Evolutionary conservation across 257 asterid genomes (phyloP).

Genomic region (Ligustrum vulgare): DNA sequence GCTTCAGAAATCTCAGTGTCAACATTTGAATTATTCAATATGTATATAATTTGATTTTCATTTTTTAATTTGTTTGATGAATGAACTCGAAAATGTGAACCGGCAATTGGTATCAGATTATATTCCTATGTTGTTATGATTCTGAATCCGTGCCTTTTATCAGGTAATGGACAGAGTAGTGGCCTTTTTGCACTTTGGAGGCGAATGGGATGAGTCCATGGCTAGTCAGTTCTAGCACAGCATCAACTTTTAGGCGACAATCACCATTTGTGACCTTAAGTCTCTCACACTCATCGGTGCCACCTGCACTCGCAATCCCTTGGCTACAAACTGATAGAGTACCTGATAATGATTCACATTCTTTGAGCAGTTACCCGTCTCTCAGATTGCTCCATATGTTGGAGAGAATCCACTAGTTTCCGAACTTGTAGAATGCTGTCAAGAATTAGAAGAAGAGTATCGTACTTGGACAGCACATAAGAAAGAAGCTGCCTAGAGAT

Average conservation of each 20-base stretch:
- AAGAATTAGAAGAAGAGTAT: slow-evolving; percentile 41
- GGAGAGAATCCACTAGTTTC: slow-evolving; percentile 32
- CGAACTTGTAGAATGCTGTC: slow-evolving; percentile 45
- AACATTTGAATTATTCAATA: no score
- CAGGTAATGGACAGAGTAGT: no score
- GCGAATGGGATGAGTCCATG: no score
- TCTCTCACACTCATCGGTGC: slow-evolving; percentile 37
- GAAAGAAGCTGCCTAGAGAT: slow-evolving; percentile 51
- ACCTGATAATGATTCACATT: slow-evolving; percentile 1
- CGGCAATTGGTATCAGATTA: no score
- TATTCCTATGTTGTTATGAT: no score
- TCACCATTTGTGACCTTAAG: slow-evolving; percentile 40
- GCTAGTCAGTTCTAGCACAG: slow-evolving; percentile 52
- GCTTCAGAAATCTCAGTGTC: no score
- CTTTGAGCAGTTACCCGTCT: slow-evolving; percentile 19
- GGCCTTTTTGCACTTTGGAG: no score
- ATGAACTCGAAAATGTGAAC: no score
- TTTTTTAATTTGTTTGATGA: no score
- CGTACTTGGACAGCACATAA: slow-evolving; percentile 45
- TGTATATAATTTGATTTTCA: no score
- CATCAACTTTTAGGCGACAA: slow-evolving; percentile 23
- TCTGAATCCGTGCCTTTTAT: no score
- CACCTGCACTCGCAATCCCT: slow-evolving; percentile 22
- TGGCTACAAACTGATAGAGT: slow-evolving; percentile 38
- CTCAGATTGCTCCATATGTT: slow-evolving; percentile 21